These are phyloP conservation scores for Auxenochlorella pyrenoidosa DNA, from an alignment of 139 green algal genomes.

Conservation along the genomic window DNA sequence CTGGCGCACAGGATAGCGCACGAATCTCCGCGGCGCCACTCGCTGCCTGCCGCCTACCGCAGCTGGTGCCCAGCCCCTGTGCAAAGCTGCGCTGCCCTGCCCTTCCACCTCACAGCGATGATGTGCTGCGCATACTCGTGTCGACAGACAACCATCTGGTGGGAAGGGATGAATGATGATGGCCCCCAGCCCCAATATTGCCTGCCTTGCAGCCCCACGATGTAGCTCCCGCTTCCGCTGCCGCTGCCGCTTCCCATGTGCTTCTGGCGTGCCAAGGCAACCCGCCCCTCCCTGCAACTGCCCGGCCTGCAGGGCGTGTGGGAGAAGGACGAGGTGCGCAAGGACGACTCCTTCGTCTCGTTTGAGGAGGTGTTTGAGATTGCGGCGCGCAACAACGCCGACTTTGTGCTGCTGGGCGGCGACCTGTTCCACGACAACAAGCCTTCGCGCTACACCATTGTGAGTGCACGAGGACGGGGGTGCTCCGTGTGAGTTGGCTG, in stretches of 20 bases:
- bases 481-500: no score
- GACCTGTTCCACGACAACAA: constrained; percentile 99
- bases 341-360: constrained; percentile 92
- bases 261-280: neutral
- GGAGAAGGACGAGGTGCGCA: constrained; percentile 93
- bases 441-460: constrained; percentile 76
- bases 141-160: constrained; percentile 98
- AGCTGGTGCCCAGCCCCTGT: neutral
- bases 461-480: neutral
- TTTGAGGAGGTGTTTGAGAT: constrained; percentile 94
- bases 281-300: neutral
- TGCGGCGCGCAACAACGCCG: constrained; percentile 65
- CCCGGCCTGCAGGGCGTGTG: constrained; percentile 81
- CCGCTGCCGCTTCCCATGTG: neutral
- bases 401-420: constrained; percentile 94
- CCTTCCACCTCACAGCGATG: neutral
- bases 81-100: neutral
- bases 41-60: neutral
- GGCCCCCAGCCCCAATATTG: no score
- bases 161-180: neutral
- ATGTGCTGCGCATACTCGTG: constrained; percentile 84
- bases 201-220: neutral
- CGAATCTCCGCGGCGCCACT: no score
- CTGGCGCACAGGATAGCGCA: no score
- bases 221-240: neutral